Conservation (phyloP, 345 rosid genomes). For the Euphorbia pulcherrima region DNA sequence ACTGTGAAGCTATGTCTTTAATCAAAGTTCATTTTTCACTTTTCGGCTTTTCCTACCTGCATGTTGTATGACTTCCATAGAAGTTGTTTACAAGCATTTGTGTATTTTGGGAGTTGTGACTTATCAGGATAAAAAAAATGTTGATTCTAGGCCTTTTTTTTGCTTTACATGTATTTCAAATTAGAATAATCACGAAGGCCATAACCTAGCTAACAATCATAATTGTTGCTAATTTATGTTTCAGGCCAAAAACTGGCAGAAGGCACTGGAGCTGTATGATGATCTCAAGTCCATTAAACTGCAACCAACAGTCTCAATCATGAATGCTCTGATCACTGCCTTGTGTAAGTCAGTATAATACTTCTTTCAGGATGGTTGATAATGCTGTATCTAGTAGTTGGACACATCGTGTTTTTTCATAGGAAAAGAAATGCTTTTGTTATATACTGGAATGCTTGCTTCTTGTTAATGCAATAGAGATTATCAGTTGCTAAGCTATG, state of each 20-base stretch:
- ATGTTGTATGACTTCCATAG: neutral
- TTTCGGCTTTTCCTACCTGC: neutral
- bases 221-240: conserved; percentile 13
- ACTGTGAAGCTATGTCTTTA: neutral
- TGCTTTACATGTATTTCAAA: neutral
- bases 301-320: conserved; percentile 67
- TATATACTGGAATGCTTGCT: too few relatives aligned
- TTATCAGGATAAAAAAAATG: neutral
- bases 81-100: neutral
- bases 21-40: neutral
- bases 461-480: too few relatives aligned
- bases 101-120: neutral
- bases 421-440: neutral
- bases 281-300: conserved; percentile 59
- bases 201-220: neutral
- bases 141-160: conserved; percentile 1
- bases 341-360: conserved; percentile 57
- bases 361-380: conserved; percentile 1
- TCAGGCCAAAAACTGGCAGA: conserved; percentile 87
- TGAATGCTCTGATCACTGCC: conserved; percentile 84
- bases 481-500: neutral
- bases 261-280: conserved; percentile 72
- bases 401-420: neutral
- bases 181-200: neutral
- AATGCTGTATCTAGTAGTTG: neutral